phyloP scores from a whole-genome alignment of 2,329 filamentous ascomycete species.

The Pyrenophora tritici-repentis region DNA sequence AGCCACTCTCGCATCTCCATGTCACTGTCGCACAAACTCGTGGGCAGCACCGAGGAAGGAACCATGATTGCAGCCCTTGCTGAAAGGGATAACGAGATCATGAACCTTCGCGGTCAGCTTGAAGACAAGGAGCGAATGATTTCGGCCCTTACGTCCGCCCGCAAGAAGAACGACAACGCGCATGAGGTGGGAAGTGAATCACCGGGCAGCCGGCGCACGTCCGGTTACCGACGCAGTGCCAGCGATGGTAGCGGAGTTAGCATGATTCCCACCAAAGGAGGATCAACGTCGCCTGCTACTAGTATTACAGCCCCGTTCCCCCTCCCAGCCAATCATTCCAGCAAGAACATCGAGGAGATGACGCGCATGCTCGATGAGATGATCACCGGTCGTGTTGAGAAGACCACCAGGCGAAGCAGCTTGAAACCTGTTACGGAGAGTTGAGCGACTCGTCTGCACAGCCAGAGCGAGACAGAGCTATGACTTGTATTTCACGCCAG shows the following conservation, averaged over 20 bases:
- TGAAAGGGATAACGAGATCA: slow-evolving; percentile 92
- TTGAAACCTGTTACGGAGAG: slow-evolving; percentile 29
- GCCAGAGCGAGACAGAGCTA: slow-evolving; percentile 11
- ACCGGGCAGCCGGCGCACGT: slow-evolving; percentile 43
- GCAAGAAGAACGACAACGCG: slow-evolving; percentile 82
- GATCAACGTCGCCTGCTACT: slow-evolving; percentile 26
- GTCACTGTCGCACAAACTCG: slow-evolving; percentile 68
- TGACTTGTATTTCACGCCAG: slow-evolving; percentile 1
- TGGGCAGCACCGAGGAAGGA: slow-evolving; percentile 72
- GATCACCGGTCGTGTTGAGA: slow-evolving; percentile 80
- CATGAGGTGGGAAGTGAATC: slow-evolving; percentile 56
- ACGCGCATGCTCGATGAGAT: slow-evolving; percentile 93
- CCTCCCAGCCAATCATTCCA: slow-evolving; percentile 40
- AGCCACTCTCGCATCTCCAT: slow-evolving; percentile 87
- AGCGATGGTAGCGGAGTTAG: slow-evolving; percentile 40
- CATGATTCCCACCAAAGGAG: slow-evolving; percentile 27
- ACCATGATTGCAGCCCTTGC: slow-evolving; percentile 73
- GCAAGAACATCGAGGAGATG: slow-evolving; percentile 84
- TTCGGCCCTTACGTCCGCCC: slow-evolving; percentile 79
- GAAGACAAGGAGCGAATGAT: slow-evolving; percentile 98
- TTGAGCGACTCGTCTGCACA: slow-evolving; percentile 11
- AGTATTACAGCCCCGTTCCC: slow-evolving; percentile 15
- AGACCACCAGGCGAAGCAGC: slow-evolving; percentile 55
- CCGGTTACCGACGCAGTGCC: slow-evolving; percentile 38
- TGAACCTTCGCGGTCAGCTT: slow-evolving; percentile 82